Evolutionary conservation across 208 protist species (phyloP), one percentile per base, ranked within the genome.

Genomic region (Acanthamoeba rhysodes): DNA sequence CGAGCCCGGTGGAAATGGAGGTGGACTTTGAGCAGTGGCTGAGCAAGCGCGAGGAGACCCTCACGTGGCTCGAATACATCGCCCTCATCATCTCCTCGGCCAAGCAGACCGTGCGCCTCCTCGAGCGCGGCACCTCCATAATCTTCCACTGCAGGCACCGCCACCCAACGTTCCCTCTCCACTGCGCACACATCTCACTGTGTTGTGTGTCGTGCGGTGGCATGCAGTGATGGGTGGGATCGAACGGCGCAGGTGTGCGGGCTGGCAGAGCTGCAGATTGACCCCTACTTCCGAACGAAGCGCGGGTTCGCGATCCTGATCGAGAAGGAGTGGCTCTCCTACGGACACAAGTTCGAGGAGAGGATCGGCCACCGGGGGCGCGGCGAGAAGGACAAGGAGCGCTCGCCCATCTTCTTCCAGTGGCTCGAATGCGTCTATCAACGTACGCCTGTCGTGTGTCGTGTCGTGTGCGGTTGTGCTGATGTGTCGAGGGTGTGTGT

Each of bases 311-410:
- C 97, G 91, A 95, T 98, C 9, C 95, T 99, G 32, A 95, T 99
- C n/a, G 92, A 99, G 95, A 99, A 99, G 95, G 99, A 99, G 88
- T 99, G 99, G 97, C 97, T 98, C 66, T 97, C 96, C 6, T 99
- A 99, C 95, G 99, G 99, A 0, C 99, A 99, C 97, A 99, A 99
- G 94, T 99, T 99, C 95, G 98, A 98, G 2, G 90, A 94, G 37
- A 37, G 90, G 8, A 48, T 76, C 29, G 66, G 85, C 29, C 85
- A 92, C 45, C 18, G 57, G 16, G 53, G 53, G 20, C 80, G 53
- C 80, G 45, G 34, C 27, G 85, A 92, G 22, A 72, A 92, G 57
- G 59, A 64, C 32, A 72, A 92, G 34, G 85, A 92, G 62, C 85
- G 45, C 18, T 48, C 57, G 14, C 85, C 85, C 45, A 72, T 92